These are phyloP conservation scores for Vitis hybrid DNA, from an alignment of 177 flowering plant genomes.

Conservation along the genomic window DNA sequence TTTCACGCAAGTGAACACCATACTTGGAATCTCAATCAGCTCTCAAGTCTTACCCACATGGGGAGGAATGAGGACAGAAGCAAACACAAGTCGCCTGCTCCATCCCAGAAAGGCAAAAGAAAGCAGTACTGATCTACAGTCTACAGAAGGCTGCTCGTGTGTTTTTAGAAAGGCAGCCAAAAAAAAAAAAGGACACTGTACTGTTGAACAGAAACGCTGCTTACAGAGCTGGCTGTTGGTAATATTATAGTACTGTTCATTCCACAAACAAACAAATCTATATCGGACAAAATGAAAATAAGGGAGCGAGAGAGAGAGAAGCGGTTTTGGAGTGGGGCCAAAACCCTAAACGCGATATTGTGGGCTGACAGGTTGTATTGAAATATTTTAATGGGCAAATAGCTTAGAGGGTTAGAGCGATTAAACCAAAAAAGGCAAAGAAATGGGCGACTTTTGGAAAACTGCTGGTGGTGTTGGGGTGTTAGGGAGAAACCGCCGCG, in stretches of 20 bases:
- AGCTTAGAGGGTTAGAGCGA: too few relatives aligned
- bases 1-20: too few relatives aligned
- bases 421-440: not conserved
- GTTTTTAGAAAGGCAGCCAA: too few relatives aligned
- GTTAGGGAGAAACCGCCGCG: slow-evolving; percentile 24
- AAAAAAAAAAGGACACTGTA: not conserved
- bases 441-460: slow-evolving; percentile 5
- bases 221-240: not conserved
- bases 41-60: too few relatives aligned
- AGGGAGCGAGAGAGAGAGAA: not conserved
- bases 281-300: slow-evolving; percentile 12
- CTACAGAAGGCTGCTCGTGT: too few relatives aligned
- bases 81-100: not conserved
- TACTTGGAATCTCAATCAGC: too few relatives aligned
- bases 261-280: slow-evolving; percentile 12
- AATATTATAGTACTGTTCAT: not conserved
- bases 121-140: too few relatives aligned
- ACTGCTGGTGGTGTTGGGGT: slow-evolving; percentile 27
- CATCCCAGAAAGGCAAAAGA: not conserved
- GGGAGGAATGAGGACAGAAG: too few relatives aligned
- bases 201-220: slow-evolving; percentile 10
- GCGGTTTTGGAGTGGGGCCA: slow-evolving; percentile 10
- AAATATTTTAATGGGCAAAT: too few relatives aligned
- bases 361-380: slow-evolving; percentile 17
- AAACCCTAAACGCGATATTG: slow-evolving; percentile 11